Conservation (phyloP, 1,139 yeast genomes). For the Taiozyma sp. region DNA sequence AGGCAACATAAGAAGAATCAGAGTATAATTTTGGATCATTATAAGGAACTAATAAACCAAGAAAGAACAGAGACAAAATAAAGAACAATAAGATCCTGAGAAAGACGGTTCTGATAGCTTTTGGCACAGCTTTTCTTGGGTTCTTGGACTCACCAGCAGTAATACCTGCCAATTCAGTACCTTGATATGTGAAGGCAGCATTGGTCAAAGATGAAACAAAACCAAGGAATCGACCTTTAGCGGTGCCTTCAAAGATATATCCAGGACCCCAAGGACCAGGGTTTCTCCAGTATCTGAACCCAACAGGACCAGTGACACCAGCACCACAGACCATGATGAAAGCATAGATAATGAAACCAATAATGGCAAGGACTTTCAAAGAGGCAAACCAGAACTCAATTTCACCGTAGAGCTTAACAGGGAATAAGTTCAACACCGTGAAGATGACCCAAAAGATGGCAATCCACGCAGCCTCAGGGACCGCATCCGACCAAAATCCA, state of each 20-base stretch:
- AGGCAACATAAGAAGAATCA: constrained; percentile 36
- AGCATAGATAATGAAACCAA: constrained; percentile 66
- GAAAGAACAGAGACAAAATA: constrained; percentile 55
- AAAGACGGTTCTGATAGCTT: constrained; percentile 69
- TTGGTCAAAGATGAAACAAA: constrained; percentile 55
- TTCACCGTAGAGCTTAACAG: constrained; percentile 59
- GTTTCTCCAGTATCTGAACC: constrained; percentile 63
- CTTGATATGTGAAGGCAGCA: constrained; percentile 71
- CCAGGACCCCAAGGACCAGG: constrained; percentile 55
- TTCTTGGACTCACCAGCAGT: constrained; percentile 73
- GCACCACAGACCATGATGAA: constrained; percentile 69
- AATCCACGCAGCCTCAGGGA: constrained; percentile 65
- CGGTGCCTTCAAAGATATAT: constrained; percentile 32
- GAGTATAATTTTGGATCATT: constrained; percentile 46
- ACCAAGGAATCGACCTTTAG: constrained; percentile 49
- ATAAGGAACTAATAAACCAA: constrained; percentile 68
- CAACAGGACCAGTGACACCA: constrained; percentile 59
- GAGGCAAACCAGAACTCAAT: constrained; percentile 62
- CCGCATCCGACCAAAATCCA: constrained; percentile 63
- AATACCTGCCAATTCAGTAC: constrained; percentile 67
- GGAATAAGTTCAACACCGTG: constrained; percentile 43
- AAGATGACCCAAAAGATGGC: constrained; percentile 44
- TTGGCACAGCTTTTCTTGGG: constrained; percentile 70
- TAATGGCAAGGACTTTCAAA: constrained; percentile 59
- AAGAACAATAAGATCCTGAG: constrained; percentile 70